Base-by-base conservation (phyloP, 2,329 filamentous ascomycete genomes). In the Aspergillus aculeatinus region DNA sequence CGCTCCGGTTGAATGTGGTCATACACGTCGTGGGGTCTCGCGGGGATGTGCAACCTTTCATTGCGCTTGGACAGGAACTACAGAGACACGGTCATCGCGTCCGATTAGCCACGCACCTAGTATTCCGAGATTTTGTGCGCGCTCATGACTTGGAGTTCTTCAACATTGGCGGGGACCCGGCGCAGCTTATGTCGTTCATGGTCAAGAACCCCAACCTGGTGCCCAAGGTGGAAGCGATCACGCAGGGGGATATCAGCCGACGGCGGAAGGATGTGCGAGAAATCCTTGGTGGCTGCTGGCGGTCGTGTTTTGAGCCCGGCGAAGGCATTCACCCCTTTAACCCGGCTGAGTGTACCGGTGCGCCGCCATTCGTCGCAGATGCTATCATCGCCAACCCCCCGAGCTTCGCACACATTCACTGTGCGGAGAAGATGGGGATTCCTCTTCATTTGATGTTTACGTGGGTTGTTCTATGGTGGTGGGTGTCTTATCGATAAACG, bases 381-480 rank as follows among this genome's bases (percentile, higher is more conserved):
- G 87, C 86, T 29, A 92, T 93, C 68, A 92, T 93, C 61, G 89
- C 90, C 0, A 93, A 93, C 63, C 90, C 90, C 0, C 89, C 89
- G 0, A 87, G 83, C 62, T 92, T 92, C 72, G 89, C 87, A 0
- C 89, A 91, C 67, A 81, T 91, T 1, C 89, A 92, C 74, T 91
- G 89, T 63, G 90, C 90, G 0, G 89, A 93, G 73, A 86, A 87
- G 16, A 76, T 93, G n/a, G 89, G 89, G 0, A 85, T 92, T 12
- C 90, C 90, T 0, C 73, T 93, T 1, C 89, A 92, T 70, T 77
- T 96, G 74, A 95, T 95, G 89, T 96, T 96, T 75, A 96, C 92
- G 52, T 89, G 79, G 72, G 86, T 81, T 27, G 39, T 11, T 42
- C 2, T 44, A 6, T 33, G 5, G 16, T 49, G n/a, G 48, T n/a